phyloP scores from a whole-genome alignment of 495 filamentous ascomycete genomes.

The Talaromyces proteolyticus region DNA sequence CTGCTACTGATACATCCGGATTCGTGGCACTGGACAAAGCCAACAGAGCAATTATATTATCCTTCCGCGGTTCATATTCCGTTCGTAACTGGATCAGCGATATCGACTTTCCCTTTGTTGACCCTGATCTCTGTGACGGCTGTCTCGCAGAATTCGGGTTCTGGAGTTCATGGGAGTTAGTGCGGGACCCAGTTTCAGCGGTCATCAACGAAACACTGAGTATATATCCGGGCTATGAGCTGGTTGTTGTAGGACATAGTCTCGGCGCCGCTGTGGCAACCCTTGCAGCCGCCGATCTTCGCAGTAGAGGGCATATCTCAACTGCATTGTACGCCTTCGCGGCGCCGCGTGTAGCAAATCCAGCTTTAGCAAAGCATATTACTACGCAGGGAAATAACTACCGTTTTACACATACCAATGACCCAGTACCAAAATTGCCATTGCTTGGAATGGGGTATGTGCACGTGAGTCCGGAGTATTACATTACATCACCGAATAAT shows the following conservation, averaged over 20 bases:
- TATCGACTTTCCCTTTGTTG: slow-evolving; percentile 28
- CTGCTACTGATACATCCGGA: slow-evolving; percentile 55
- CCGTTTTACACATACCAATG: slow-evolving; percentile 59
- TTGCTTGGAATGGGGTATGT: slow-evolving; percentile 48
- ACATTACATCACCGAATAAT: slow-evolving; percentile 30
- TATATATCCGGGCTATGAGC: slow-evolving; percentile 39
- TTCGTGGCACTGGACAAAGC: slow-evolving; percentile 58
- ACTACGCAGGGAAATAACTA: slow-evolving; percentile 47
- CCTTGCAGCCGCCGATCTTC: slow-evolving; percentile 52
- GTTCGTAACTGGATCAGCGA: slow-evolving; percentile 63
- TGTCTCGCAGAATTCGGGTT: slow-evolving; percentile 50
- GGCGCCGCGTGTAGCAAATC: slow-evolving; percentile 57
- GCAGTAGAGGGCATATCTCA: slow-evolving; percentile 29
- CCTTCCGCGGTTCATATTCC: slow-evolving; percentile 60
- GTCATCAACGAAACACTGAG: slow-evolving; percentile 23
- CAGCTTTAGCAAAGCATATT: slow-evolving; percentile 46
- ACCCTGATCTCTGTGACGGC: slow-evolving; percentile 37
- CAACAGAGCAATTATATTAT: slow-evolving; percentile 52
- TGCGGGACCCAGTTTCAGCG: slow-evolving; percentile 26
- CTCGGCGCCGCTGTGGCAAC: slow-evolving; percentile 58
- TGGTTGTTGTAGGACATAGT: slow-evolving; percentile 57
- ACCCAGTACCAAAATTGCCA: slow-evolving; percentile 59
- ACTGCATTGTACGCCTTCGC: slow-evolving; percentile 58
- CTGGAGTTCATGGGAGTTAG: slow-evolving; percentile 43
- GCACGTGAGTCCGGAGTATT: slow-evolving; percentile 63